Base-by-base conservation (phyloP, 1,284 basidiomycete species). In the Fomitopsis pinicola region DNA sequence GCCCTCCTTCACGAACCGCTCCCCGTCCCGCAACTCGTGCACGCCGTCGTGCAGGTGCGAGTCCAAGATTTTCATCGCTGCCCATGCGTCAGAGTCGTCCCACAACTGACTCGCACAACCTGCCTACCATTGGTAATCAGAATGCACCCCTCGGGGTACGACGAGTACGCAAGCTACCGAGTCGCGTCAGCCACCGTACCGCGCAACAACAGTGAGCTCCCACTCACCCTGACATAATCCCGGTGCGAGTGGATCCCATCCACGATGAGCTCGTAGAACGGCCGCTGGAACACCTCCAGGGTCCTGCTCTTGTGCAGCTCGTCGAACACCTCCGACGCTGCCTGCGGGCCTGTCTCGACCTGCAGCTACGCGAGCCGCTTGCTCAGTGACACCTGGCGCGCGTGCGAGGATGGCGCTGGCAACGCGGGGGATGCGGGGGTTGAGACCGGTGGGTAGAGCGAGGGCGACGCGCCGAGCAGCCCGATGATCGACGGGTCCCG, bases 221-320 rank as follows among this genome's bases (percentile, higher is more conserved):
- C 28, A 73, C 84, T 59, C 72, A 91, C 90, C 67, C 92, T 81
- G 58, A 96, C 91, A 52, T 91, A 92, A 74, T 94, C 93, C 4
- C 94, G 94, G 74, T 96, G 94, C 30, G 87, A 91, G 73, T 97
- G 94, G 61, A 94, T 87, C 0, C 94, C 94, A 71, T 97, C 94
- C 12, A 94, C 93, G 63, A 97, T 97, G 62, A 96, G 77, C 59
- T 91, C 93, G 70, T 92, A 97, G 76, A 86, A 95, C 22, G 94
- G 93, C 62, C 91, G 78, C 68, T 84, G 82, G 64, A 88, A 87
- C n/a, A 75, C 69, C 58, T 69, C 69, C 22, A 74, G 70, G 12
- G 73, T 71, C 57, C 68, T 67, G 69, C 79, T 80, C 59, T 75
- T 72, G 64, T 70, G 68, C 38, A 74, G 66, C 58, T 87, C 83